Conservation (phyloP, 352 stramenopile species). For the Phytophthora sp. region DNA sequence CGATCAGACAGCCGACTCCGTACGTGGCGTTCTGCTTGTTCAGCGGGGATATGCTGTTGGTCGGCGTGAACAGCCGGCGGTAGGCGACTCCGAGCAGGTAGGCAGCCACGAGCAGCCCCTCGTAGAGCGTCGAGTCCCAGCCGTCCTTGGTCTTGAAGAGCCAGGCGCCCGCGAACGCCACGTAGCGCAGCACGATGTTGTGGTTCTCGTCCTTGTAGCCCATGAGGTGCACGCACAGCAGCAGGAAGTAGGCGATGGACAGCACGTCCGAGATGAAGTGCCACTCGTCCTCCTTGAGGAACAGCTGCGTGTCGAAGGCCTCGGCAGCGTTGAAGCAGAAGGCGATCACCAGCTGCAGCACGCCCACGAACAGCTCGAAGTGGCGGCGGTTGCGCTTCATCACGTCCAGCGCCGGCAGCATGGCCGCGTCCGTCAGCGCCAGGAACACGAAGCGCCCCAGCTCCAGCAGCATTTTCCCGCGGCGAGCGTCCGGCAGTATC, state of each 20-base stretch:
- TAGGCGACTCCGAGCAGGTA: conserved; percentile 69
- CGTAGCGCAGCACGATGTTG: conserved; percentile 87
- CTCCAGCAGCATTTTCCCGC: conserved; percentile 45
- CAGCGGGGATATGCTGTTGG: conserved; percentile 56
- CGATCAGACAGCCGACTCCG: conserved; percentile 49
- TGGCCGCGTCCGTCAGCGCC: conserved; percentile 72
- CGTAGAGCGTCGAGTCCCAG: conserved; percentile 75
- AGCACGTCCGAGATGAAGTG: conserved; percentile 90
- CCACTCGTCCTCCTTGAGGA: conserved; percentile 79
- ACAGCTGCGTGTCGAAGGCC: conserved; percentile 66
- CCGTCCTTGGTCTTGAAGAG: conserved; percentile 88
- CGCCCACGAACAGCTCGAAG: conserved; percentile 90
- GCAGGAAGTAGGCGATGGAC: conserved; percentile 84
- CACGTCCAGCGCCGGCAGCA: conserved; percentile 77
- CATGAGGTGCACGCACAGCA: conserved; percentile 88
- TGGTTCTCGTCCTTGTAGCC: conserved; percentile 79
- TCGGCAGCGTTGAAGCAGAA: conserved; percentile 88
- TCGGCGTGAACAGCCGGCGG: conserved; percentile 51
- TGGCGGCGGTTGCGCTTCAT: conserved; percentile 86
- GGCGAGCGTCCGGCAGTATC: conserved; percentile 6
- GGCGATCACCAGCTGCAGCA: conserved; percentile 80
- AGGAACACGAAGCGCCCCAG: conserved; percentile 73
- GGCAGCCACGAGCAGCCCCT: conserved; percentile 62
- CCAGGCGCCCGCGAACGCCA: conserved; percentile 83
- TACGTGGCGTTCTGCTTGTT: conserved; percentile 61